Base-by-base conservation (phyloP, 2,329 filamentous ascomycete genomes). In the Colletotrichum caudatum region DNA sequence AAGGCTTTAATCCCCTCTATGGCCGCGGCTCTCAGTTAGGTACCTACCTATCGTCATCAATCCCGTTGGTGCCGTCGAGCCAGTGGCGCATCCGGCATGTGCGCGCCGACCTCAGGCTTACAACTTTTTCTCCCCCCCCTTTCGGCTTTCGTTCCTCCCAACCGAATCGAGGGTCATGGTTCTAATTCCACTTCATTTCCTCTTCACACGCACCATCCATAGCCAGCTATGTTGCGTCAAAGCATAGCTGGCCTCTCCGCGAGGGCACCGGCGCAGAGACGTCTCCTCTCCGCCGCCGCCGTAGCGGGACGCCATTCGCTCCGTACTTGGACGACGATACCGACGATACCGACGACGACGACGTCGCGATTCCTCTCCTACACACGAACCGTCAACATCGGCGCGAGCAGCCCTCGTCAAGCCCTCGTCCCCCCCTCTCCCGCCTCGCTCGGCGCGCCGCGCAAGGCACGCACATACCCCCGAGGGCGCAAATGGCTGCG, bases 391-490 rank as follows among this genome's bases (percentile, higher is more conserved):
- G 50, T 33, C 8, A n/a, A 39, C 48, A 62, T 60, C 16, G 59
- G 60, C 41, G 54, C 71, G 11, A 62, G 54, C 41, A 79, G 81
- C 46, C 84, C 84, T 71, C 93, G 90, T 78, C 85, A 91, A 74
- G 89, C 91, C 18, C 88, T 94, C 76, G 87, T 89, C 0, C 95
- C 95, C 7, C 94, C 94, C 0, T 90, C 93, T 5, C 95, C 95
- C 7, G 88, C 88, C 71, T 93, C 93, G 48, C 87, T 98, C 39
- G 94, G 94, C 63, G 90, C 88, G 66, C 92, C 94, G 0, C 85
- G 84, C 26, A 86, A 89, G 11, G 90, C 93, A 14, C 94, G 92
- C 78, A 87, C 91, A 70, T 97, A 93, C 78, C 87, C 86, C 20
- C 89, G 89, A 44, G 87, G 89, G 29, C 88, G 91, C 65, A 93